Evolutionary conservation across 2,329 filamentous ascomycete genomes (phyloP).

Genomic region (Fonsecaea multimorphosa): DNA sequence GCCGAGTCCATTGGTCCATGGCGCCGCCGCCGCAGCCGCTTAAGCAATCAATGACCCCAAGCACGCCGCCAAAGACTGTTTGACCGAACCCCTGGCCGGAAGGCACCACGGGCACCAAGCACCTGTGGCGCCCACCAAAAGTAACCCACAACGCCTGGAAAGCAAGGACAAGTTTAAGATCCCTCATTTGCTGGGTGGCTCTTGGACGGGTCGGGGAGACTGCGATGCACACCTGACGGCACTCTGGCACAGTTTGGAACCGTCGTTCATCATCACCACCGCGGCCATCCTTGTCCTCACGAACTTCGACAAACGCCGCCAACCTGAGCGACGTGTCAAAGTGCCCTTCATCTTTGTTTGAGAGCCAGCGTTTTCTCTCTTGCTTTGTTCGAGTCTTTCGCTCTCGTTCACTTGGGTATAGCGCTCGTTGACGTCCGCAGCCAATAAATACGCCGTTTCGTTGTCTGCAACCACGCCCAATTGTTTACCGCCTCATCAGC

Average conservation of each 20-base stretch:
- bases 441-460: conserved; percentile 14
- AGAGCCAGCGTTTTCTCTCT: neutral
- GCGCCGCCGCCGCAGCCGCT: conserved; percentile 1
- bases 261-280: conserved; percentile 13
- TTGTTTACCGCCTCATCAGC: conserved; percentile 22
- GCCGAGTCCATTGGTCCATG: conserved; percentile 9
- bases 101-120: conserved; percentile 7
- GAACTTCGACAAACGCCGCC: conserved; percentile 9
- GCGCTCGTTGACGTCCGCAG: conserved; percentile 19
- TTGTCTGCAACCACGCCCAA: conserved; percentile 12
- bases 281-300: conserved; percentile 8
- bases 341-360: conserved; percentile 11
- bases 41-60: conserved; percentile 16
- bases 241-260: neutral
- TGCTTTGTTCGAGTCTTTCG: conserved; percentile 14
- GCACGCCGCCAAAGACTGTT: conserved; percentile 3
- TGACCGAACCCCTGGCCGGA: conserved; percentile 22
- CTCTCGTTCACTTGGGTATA: conserved; percentile 11
- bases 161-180: conserved; percentile 13
- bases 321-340: conserved; percentile 3
- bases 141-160: conserved; percentile 3
- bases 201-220: neutral
- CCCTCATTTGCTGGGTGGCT: conserved; percentile 13
- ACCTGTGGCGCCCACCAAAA: conserved; percentile 1
- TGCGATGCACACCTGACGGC: neutral